Evolutionary conservation across 192 early-diverging fungal genomes (phyloP).

Genomic region (Phycomyces blakesleeanus): DNA sequence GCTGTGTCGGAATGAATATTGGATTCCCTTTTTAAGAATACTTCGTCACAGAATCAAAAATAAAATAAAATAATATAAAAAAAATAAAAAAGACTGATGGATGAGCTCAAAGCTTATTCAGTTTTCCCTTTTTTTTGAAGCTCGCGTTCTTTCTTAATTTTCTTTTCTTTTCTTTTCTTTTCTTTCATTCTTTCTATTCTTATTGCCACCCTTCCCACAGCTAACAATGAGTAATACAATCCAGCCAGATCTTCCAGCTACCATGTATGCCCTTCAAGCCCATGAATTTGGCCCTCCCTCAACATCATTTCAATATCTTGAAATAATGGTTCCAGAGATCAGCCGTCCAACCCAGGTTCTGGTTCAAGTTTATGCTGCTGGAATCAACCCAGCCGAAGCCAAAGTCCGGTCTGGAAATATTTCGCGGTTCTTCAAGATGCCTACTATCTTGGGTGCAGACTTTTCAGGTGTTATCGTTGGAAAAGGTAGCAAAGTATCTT

Average conservation of each 20-base stretch:
- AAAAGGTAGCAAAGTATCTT: constrained; percentile 15
- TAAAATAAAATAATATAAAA: not conserved
- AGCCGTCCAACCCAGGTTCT: constrained; percentile 7
- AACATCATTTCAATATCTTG: constrained; percentile 4
- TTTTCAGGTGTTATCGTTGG: constrained; percentile 21
- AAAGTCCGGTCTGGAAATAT: constrained; percentile 14
- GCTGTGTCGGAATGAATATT: not conserved
- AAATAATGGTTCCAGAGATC: constrained; percentile 9
- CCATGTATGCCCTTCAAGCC: constrained; percentile 17
- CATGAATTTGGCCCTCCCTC: constrained; percentile 7
- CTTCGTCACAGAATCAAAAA: constrained; percentile 1
- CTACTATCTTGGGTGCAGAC: constrained; percentile 17
- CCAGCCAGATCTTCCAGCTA: constrained; percentile 4
- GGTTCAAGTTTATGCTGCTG: constrained; percentile 17
- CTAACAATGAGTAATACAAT: not conserved
- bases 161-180: constrained; percentile 9
- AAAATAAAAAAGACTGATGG: not conserved
- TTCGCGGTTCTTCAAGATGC: not conserved
- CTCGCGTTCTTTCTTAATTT: not conserved
- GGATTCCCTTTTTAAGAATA: constrained; percentile 2
- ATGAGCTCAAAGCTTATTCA: not conserved
- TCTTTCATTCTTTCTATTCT: constrained; percentile 6
- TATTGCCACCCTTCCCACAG: too few relatives aligned
- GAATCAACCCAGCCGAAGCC: constrained; percentile 26
- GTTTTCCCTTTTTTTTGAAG: not conserved